Conservation (phyloP, 352 stramenopile genomes). For the Phytophthora chlamydospora region DNA sequence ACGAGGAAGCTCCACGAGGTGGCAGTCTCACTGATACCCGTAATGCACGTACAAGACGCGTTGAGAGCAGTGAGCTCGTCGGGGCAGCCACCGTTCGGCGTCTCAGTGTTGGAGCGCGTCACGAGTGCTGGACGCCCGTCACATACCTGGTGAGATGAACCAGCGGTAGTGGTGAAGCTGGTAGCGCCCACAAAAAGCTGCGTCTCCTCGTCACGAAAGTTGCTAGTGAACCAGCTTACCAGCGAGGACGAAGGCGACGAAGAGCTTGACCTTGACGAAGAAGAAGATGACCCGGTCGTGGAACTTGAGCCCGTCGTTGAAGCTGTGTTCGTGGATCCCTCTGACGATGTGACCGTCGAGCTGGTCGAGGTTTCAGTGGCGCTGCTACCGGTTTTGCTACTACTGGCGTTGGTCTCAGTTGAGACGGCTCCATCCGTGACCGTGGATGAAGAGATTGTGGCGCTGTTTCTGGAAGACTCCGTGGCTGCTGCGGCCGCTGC, state of each 20-base stretch:
- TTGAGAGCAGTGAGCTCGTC: conserved; percentile 42
- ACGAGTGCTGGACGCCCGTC: conserved; percentile 36
- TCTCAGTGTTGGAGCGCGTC: conserved; percentile 33
- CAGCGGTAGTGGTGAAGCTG: neutral
- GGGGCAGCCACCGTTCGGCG: conserved; percentile 42
- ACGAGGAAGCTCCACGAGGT: conserved; percentile 39
- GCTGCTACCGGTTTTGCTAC: conserved; percentile 7
- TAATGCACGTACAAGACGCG: conserved; percentile 50
- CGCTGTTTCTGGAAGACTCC: conserved; percentile 3
- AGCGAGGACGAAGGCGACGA: conserved; percentile 22
- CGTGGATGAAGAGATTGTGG: conserved; percentile 11
- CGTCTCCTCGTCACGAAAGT: conserved; percentile 40
- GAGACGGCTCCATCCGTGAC: neutral
- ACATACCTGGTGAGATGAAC: conserved; percentile 31
- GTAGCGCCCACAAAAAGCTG: conserved; percentile 36
- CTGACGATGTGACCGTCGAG: conserved; percentile 6
- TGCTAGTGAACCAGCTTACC: conserved; percentile 37
- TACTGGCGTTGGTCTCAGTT: neutral
- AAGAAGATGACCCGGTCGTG: conserved; percentile 4
- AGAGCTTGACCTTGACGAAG: conserved; percentile 15
- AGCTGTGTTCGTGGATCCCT: conserved; percentile 8
- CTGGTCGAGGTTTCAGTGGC: conserved; percentile 7
- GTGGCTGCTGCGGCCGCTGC: neutral
- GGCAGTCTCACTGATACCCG: conserved; percentile 30
- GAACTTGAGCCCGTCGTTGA: conserved; percentile 7